Evolutionary conservation across 768 basidiomycete species (phyloP).

Genomic region (Naematelia encephala): DNA sequence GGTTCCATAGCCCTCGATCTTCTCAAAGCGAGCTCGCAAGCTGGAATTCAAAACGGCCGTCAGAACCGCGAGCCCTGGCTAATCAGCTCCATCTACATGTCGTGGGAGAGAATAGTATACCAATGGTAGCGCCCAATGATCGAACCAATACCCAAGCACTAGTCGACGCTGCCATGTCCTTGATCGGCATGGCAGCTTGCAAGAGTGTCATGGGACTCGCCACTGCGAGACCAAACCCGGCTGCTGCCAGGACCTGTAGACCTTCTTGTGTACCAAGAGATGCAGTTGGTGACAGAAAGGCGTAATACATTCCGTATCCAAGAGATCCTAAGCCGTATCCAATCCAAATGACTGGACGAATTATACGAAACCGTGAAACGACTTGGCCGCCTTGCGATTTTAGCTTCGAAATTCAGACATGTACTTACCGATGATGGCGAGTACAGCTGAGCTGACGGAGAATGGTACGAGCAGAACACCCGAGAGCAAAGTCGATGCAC

Average conservation of each 20-base stretch:
- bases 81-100: not conserved
- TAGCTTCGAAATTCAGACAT: not conserved
- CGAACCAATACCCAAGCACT: slow-evolving; percentile 40
- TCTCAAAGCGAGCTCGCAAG: slow-evolving; percentile 11
- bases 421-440: slow-evolving; percentile 21
- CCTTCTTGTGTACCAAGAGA: slow-evolving; percentile 28
- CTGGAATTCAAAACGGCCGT: slow-evolving; percentile 16
- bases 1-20: slow-evolving; percentile 19
- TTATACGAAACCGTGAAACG: slow-evolving; percentile 28
- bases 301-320: slow-evolving; percentile 33
- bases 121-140: slow-evolving; percentile 38
- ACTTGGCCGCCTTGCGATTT: slow-evolving; percentile 34
- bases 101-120: slow-evolving; percentile 11
- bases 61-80: slow-evolving; percentile 10
- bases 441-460: slow-evolving; percentile 15
- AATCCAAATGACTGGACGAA: slow-evolving; percentile 42
- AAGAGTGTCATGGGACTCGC: slow-evolving; percentile 42
- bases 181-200: slow-evolving; percentile 45
- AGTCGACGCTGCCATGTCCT: slow-evolving; percentile 48
- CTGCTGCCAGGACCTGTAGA: slow-evolving; percentile 27
- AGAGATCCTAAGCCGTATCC: slow-evolving; percentile 33
- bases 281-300: slow-evolving; percentile 13
- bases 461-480: slow-evolving; percentile 43
- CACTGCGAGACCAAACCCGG: slow-evolving; percentile 39
- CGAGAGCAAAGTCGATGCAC: slow-evolving; percentile 18